Conservation (phyloP, 257 asterid species). For the Ophiorrhiza pumila region DNA sequence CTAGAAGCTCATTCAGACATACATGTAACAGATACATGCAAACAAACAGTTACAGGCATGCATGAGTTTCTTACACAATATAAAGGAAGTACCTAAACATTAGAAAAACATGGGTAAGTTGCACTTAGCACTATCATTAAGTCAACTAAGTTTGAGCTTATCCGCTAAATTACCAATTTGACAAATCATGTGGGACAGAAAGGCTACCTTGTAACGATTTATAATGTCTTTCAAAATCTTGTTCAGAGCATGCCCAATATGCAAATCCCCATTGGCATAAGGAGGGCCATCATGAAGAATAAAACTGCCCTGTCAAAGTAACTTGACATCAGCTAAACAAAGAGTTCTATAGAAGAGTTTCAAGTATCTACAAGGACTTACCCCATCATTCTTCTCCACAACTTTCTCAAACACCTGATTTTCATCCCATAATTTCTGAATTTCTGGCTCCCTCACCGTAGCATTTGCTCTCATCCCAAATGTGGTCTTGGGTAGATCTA, state of each 20-base stretch:
- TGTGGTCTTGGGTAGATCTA: slow-evolving; percentile 86
- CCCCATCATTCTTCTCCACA: slow-evolving; percentile 71
- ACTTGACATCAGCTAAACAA: slow-evolving; percentile 30
- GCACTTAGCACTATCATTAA: neutral
- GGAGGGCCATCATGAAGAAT: slow-evolving; percentile 99
- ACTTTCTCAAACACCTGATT: slow-evolving; percentile 77
- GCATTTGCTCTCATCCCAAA: slow-evolving; percentile 94
- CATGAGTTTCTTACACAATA: neutral
- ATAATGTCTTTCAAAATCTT: slow-evolving; percentile 96
- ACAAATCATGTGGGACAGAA: neutral
- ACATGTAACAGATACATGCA: slow-evolving; percentile 8
- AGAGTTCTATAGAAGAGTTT: slow-evolving; percentile 7
- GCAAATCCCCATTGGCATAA: slow-evolving; percentile 97
- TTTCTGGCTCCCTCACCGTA: slow-evolving; percentile 85
- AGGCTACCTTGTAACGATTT: slow-evolving; percentile 83
- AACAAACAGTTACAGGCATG: neutral
- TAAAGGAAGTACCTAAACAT: neutral
- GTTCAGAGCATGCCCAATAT: slow-evolving; percentile 96
- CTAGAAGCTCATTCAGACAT: neutral
- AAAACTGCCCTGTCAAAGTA: slow-evolving; percentile 70
- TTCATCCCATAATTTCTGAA: slow-evolving; percentile 91
- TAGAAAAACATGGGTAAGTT: neutral
- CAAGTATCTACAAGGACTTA: slow-evolving; percentile 33
- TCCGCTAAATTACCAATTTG: neutral
- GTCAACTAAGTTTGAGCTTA: neutral